phyloP scores from a whole-genome alignment of 2,329 filamentous ascomycete species.

The Chaetomiaceae sp. region DNA sequence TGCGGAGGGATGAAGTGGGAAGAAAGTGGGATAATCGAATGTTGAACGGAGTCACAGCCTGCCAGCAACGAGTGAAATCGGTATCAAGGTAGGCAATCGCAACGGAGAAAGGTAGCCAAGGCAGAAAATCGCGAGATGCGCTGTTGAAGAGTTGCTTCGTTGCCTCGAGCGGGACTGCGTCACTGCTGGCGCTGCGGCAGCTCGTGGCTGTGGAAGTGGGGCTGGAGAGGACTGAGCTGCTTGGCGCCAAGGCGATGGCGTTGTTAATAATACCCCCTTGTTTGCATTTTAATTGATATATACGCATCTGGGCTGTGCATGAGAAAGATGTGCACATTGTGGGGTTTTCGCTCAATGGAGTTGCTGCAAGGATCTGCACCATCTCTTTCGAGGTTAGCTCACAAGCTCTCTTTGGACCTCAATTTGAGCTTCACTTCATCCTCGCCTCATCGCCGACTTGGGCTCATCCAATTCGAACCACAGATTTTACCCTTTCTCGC shows the following conservation, averaged over 20 bases:
- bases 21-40: neutral
- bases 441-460: neutral
- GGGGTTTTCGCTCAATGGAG: slow-evolving; percentile 13
- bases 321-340: no score
- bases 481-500: no score
- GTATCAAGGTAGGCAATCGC: no score
- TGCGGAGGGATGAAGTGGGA: no score
- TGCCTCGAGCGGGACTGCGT: neutral
- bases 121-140: neutral
- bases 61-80: no score
- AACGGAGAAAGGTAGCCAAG: no score
- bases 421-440: slow-evolving; percentile 3
- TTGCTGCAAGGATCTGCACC: slow-evolving; percentile 24
- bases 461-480: neutral
- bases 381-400: slow-evolving; percentile 5
- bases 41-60: no score
- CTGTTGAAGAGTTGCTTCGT: neutral
- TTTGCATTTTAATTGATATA: no score
- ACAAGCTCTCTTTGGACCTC: slow-evolving; percentile 25
- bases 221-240: no score
- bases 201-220: neutral
- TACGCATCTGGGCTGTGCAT: no score
- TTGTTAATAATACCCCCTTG: no score
- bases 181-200: neutral
- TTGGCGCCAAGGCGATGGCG: no score